A percentile compares a stretch with the other conserved stretches of the same genome.
Evolutionary conservation across 2,329 filamentous ascomycete genomes (phyloP).

Genomic region (Thermochaetoides dissita): DNA sequence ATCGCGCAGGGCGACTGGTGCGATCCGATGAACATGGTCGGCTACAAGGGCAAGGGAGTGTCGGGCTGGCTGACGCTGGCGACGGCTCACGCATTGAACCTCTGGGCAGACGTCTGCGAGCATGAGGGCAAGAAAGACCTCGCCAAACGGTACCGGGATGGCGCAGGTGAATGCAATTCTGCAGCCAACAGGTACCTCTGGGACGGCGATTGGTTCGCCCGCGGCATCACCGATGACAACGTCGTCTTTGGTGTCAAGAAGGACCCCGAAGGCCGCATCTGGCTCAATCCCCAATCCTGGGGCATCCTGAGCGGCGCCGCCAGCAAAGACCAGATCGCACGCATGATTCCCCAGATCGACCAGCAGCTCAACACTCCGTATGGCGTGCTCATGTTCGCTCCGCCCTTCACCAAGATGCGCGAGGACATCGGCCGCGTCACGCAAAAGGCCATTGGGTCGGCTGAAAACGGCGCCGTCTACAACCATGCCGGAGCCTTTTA

Average conservation of each 20-base stretch:
- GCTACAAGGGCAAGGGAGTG: constrained; percentile 41
- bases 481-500: constrained; percentile 44
- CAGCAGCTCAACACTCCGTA: constrained; percentile 38
- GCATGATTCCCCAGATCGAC: constrained; percentile 35
- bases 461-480: constrained; percentile 45
- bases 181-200: constrained; percentile 38
- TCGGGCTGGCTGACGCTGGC: constrained; percentile 45
- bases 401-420: constrained; percentile 39
- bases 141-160: constrained; percentile 30
- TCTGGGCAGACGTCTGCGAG: constrained; percentile 40
- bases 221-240: constrained; percentile 42
- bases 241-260: constrained; percentile 36
- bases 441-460: constrained; percentile 42
- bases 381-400: constrained; percentile 41
- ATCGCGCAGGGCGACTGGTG: constrained; percentile 48
- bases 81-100: constrained; percentile 35
- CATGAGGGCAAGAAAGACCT: constrained; percentile 25
- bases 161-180: constrained; percentile 32
- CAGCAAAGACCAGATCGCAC: constrained; percentile 24
- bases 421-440: constrained; percentile 45
- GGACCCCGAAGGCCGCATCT: constrained; percentile 40
- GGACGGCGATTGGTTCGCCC: constrained; percentile 42
- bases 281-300: constrained; percentile 44
- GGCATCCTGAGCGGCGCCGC: constrained; percentile 41
- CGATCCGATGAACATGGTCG: constrained; percentile 50